Conservation (phyloP, 805 yeast genomes). For the Cyberlindnera xylosilytica region DNA sequence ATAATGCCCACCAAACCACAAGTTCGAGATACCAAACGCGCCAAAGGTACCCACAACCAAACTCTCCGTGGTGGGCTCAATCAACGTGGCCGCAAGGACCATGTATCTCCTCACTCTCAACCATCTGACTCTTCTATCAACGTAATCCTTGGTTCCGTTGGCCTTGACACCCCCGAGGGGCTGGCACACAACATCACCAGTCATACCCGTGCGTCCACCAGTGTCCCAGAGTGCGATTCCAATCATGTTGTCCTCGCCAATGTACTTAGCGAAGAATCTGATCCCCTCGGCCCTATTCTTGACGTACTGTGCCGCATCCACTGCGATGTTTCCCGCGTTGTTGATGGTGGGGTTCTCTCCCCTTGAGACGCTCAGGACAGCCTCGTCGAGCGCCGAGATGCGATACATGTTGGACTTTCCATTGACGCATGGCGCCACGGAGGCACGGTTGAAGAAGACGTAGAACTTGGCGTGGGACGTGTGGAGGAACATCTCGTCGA, state of each 20-base stretch:
- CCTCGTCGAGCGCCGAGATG: slow-evolving; percentile 56
- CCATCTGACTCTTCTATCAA: slow-evolving; percentile 76
- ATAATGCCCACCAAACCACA: slow-evolving; percentile 38
- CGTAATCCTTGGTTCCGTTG: slow-evolving; percentile 49
- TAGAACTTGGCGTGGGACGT: slow-evolving; percentile 87
- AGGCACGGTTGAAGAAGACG: slow-evolving; percentile 67
- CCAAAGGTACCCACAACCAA: slow-evolving; percentile 67
- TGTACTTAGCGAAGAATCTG: slow-evolving; percentile 69
- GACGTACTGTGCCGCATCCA: slow-evolving; percentile 31
- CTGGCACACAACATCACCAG: slow-evolving; percentile 76
- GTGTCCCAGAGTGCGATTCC: slow-evolving; percentile 78
- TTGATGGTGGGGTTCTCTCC: slow-evolving; percentile 26
- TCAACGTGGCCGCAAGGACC: slow-evolving; percentile 79
- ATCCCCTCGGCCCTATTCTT: slow-evolving; percentile 45
- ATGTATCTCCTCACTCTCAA: slow-evolving; percentile 80
- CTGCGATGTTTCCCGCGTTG: slow-evolving; percentile 35
- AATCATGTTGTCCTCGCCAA: slow-evolving; percentile 93
- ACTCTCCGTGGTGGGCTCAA: slow-evolving; percentile 86
- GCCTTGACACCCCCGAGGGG: slow-evolving; percentile 49
- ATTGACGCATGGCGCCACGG: slow-evolving; percentile 85
- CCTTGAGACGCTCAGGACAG: slow-evolving; percentile 44
- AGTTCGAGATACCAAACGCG: slow-evolving; percentile 48
- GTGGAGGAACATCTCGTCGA: slow-evolving; percentile 82
- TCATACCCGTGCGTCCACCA: slow-evolving; percentile 73
- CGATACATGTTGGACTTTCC: slow-evolving; percentile 84